Base-by-base conservation (phyloP, 2,329 filamentous ascomycete species). In the Zasmidium cellare region DNA sequence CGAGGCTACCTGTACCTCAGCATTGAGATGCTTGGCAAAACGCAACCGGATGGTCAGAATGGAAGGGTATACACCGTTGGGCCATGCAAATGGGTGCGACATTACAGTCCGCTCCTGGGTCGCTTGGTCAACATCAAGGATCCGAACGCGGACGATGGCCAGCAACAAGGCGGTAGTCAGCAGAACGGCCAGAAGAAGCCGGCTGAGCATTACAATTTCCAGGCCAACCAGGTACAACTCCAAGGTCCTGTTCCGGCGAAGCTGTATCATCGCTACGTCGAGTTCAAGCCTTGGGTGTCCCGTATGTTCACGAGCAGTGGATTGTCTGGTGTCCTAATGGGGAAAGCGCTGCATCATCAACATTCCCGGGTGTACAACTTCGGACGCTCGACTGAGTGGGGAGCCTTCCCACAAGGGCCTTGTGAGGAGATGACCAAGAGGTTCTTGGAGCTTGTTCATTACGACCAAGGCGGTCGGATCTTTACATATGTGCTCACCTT, bases 401-500 rank as follows among this genome's bases (percentile, higher is more conserved):
- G 91, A 12, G 72, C 75, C 1, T 90, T 92, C 64, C 73, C 65
- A 1, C 23, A 69, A 9, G 66, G 83, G 24, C 88, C 89, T 18
- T 88, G 85, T 55, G 76, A 83, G 51, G 87, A 90, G 49, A 86
- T 94, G 11, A 84, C 91, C 0, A 79, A 88, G 19, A 86, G 92
- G 63, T 96, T 97, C 69, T 82, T 97, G 9, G 89, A 92, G 58
- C 86, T 97, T 68, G 89, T 87, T 0, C 91, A 96, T 68, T 93
- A 89, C 70, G 92, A 93, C 68, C 84, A 94, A 67, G 92, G 91
- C 18, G 89, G 89, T 1, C 86, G 92, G 12, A 85, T 96, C 56
- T 97, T 94, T 70, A 97, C 93, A 20, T 97, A 97, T 67, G 88
- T 97, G 23, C 79, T 97, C 20, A 96, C 91, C 0, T 82, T 97